phyloP scores from a whole-genome alignment of 306 rosid genomes.

The Lithocarpus polystachyus region DNA sequence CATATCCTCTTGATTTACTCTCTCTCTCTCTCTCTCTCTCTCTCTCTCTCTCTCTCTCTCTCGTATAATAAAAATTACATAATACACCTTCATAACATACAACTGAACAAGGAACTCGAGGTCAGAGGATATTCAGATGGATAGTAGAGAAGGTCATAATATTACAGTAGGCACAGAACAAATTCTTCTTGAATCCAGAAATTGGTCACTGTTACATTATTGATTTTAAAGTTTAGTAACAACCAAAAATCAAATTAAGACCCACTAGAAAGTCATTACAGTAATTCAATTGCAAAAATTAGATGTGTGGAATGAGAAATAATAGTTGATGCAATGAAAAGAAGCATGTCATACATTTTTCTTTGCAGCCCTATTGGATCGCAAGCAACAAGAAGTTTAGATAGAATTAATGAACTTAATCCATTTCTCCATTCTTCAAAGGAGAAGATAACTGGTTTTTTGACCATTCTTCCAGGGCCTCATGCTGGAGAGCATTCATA shows the following conservation, averaged over 20 bases:
- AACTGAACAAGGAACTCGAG: not conserved
- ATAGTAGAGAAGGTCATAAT: not conserved
- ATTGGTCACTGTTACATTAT: not conserved
- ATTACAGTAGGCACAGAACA: not conserved
- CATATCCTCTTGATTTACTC: not conserved
- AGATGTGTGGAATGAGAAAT: not conserved
- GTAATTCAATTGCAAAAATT: not conserved
- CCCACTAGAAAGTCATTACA: not conserved
- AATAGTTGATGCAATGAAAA: not conserved
- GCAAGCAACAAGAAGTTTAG: slow-evolving; percentile 21
- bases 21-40: too few species aligned
- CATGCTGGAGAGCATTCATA: slow-evolving; percentile 78
- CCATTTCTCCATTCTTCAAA: slow-evolving; percentile 31
- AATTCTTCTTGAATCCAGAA: not conserved
- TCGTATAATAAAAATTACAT: not conserved
- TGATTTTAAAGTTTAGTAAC: not conserved
- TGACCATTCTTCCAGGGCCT: slow-evolving; percentile 89
- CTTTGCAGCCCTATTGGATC: slow-evolving; percentile 4
- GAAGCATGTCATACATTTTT: slow-evolving; percentile 12
- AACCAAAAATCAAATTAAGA: not conserved
- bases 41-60: too few species aligned
- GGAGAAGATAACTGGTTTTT: slow-evolving; percentile 50
- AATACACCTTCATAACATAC: not conserved
- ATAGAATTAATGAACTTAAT: slow-evolving; percentile 12
- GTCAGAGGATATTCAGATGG: not conserved